Evolutionary conservation across 75 land plant genomes (phyloP), one percentile per base, ranked within the genome.

Genomic region (Sequoiadendron giganteum): DNA sequence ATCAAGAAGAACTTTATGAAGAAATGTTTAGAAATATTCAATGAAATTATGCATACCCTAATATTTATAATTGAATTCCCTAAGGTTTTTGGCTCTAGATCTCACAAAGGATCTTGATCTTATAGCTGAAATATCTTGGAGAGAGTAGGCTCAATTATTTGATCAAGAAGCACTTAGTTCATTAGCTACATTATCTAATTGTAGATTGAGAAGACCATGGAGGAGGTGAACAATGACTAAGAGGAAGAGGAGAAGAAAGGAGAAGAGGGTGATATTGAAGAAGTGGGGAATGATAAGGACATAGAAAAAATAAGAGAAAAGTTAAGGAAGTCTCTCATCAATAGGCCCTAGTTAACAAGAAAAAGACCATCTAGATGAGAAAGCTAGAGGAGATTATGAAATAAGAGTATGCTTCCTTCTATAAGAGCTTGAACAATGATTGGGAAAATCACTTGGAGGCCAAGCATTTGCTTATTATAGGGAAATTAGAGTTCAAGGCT

Each of bases 401-500:
- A 73, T 2, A 42, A 1, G 43, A 42, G 43, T 42, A 42, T 42
- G 43, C 43, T 42, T 42, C 43, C 43, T 42, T 95, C 89, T 93
- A 93, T 93, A 93, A 93, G 88, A 91, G 93, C 89, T 43, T 93
- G 77, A 93, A 91, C 83, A 93, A 93, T 54, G 94, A 93, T 76
- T 93, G 94, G 94, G 95, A 95, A 45, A 95, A 95, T 0, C 95
- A 88, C 73, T 84, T 95, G 77, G 93, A 94, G 25, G 91, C 89
- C 72, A 95, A 95, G 82, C 95, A 95, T 87, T 95, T 95, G 89
- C 92, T 95, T n/a, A 95, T 93, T 5, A 94, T 91, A 39, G 95
- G 94, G 15, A 94, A 94, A 87, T 89, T 94, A 42, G 94, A 94
- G 52, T 94, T 94, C 87, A 94, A 93, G 91, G 92, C 95, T 25